Conservation (phyloP, 2,329 filamentous ascomycete species). For the Akanthomyces dipterigenus region DNA sequence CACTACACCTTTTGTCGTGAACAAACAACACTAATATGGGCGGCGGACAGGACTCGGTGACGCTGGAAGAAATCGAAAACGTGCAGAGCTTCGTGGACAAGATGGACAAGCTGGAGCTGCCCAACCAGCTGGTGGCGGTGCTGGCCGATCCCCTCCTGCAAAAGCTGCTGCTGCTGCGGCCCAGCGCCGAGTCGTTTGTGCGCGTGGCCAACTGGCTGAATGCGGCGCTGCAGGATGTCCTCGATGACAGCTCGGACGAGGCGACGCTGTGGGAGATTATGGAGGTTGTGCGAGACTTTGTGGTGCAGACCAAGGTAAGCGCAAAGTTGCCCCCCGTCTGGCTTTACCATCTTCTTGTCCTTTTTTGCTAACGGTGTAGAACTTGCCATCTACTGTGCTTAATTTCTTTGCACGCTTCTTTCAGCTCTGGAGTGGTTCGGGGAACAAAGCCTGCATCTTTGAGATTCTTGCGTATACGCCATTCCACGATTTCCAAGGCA, state of each 20-base stretch:
- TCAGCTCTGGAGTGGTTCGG: conserved; percentile 54
- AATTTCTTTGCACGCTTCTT: conserved; percentile 48
- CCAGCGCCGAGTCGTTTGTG: conserved; percentile 42
- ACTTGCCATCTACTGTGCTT: conserved; percentile 42
- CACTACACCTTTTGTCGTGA: neutral
- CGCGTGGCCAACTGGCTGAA: conserved; percentile 55
- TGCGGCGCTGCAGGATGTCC: conserved; percentile 48
- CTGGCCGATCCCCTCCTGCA: conserved; percentile 71
- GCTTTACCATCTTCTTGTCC: too few relatives aligned
- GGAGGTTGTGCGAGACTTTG: conserved; percentile 49
- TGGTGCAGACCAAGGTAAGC: conserved; percentile 47
- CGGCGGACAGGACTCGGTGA: conserved; percentile 48
- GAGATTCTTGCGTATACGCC: conserved; percentile 51
- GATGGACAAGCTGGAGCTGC: conserved; percentile 72
- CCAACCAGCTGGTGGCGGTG: conserved; percentile 73
- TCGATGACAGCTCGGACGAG: conserved; percentile 43
- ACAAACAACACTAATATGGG: conserved; percentile 4
- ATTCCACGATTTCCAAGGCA: conserved; percentile 51
- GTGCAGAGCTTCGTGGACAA: conserved; percentile 63
- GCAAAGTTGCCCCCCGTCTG: too few relatives aligned
- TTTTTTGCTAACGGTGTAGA: conserved; percentile 24
- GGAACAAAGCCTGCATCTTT: conserved; percentile 47
- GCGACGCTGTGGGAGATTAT: conserved; percentile 48
- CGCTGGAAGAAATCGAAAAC: conserved; percentile 71
- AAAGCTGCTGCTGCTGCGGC: conserved; percentile 63